Conservation (phyloP, 2,329 filamentous ascomycete species). For the Aspergillus brasiliensis region DNA sequence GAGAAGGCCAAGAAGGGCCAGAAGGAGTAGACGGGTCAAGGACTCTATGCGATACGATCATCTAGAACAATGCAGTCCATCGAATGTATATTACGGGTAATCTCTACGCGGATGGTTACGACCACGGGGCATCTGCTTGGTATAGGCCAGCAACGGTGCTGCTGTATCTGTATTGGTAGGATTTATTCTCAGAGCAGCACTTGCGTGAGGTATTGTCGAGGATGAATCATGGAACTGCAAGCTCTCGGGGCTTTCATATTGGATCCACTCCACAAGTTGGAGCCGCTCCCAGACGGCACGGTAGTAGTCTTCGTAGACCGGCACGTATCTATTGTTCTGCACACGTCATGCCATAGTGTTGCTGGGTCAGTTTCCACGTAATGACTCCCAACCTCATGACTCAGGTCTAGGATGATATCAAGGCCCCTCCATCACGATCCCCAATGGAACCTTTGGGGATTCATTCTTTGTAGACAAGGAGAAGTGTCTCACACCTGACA, state of each 20-base stretch:
- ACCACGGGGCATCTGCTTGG: background rate
- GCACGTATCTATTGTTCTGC: background rate
- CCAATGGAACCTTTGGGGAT: too few relatives aligned
- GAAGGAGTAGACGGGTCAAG: constrained; percentile 14
- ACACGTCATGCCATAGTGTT: background rate
- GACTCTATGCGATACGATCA: constrained; percentile 31
- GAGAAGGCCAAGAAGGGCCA: constrained; percentile 58
- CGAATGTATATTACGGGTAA: constrained; percentile 30
- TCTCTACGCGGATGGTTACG: background rate
- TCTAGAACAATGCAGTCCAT: constrained; percentile 27
- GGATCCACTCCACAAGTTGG: background rate
- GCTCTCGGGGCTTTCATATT: background rate
- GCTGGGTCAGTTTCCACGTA: background rate
- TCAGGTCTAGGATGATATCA: too few relatives aligned
- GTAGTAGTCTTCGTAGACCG: too few relatives aligned
- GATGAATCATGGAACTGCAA: background rate
- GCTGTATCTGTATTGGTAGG: background rate
- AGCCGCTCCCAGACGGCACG: background rate
- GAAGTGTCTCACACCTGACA: too few relatives aligned
- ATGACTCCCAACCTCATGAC: background rate
- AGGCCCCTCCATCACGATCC: too few relatives aligned
- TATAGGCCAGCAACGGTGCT: background rate
- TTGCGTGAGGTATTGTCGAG: background rate
- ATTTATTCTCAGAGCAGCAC: background rate
- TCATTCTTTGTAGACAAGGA: too few relatives aligned